A percentile compares a stretch with the other conserved stretches of the same genome.
Conservation (phyloP, 2,329 filamentous ascomycete genomes). For the Colletotrichum sp. region DNA sequence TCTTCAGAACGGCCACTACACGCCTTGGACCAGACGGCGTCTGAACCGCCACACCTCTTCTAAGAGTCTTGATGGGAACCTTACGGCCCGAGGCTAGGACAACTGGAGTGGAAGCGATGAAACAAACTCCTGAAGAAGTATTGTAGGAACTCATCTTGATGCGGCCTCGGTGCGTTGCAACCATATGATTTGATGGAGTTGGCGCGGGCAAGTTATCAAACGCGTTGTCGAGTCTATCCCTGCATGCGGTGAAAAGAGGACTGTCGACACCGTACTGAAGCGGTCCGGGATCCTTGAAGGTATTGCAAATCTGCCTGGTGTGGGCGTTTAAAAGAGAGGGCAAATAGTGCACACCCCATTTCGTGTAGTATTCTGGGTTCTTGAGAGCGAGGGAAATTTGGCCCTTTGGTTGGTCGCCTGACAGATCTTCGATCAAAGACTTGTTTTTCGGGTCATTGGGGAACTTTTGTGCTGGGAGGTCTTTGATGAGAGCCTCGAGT, state of each 20-base stretch:
- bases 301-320: conserved; percentile 62
- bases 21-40: conserved; percentile 55
- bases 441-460: conserved; percentile 42
- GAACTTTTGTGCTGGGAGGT: conserved; percentile 38
- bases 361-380: conserved; percentile 39
- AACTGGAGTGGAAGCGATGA: conserved; percentile 55
- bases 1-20: conserved; percentile 58
- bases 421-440: conserved; percentile 56
- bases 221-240: conserved; percentile 51
- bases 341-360: conserved; percentile 65
- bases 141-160: conserved; percentile 52
- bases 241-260: conserved; percentile 55
- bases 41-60: conserved; percentile 49
- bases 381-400: conserved; percentile 56
- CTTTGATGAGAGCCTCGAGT: conserved; percentile 34
- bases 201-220: conserved; percentile 55
- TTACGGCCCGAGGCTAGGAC: conserved; percentile 43
- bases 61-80: conserved; percentile 48
- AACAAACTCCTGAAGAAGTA: conserved; percentile 50
- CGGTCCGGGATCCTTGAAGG: conserved; percentile 66
- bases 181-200: conserved; percentile 35
- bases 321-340: conserved; percentile 62
- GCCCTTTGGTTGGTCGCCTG: conserved; percentile 45
- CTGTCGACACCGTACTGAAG: conserved; percentile 57
- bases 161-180: neutral